Percentiles rank a stretch among this genome's conserved stretches.
These are phyloP conservation scores for Penicillium thymicola DNA, from an alignment of 2,329 filamentous ascomycete species.

Conservation along the genomic window DNA sequence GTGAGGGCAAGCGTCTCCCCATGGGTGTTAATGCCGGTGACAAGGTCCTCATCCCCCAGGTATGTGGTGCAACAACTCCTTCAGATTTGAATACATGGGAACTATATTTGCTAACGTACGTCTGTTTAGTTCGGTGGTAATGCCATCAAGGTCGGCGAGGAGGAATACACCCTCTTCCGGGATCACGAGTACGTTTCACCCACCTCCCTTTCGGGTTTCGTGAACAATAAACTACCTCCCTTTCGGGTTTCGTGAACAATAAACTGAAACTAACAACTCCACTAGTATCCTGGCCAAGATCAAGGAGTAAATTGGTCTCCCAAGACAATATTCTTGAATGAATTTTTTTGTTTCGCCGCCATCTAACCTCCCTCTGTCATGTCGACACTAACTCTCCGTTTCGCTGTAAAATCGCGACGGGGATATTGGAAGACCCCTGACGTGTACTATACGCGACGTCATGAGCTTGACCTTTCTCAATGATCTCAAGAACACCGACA, in stretches of 20 bases:
- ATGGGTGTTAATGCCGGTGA: slow-evolving; percentile 83
- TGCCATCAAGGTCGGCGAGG: slow-evolving; percentile 94
- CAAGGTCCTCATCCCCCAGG: slow-evolving; percentile 92
- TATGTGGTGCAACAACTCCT: slow-evolving; percentile 47
- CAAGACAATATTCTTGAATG: slow-evolving; percentile 8
- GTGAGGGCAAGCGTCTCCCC: slow-evolving; percentile 80
- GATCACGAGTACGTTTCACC: slow-evolving; percentile 82
- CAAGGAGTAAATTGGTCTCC: slow-evolving; percentile 69
- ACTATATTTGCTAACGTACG: slow-evolving; percentile 17
- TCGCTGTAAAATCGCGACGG: slow-evolving; percentile 18
- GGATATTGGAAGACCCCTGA: slow-evolving; percentile 10
- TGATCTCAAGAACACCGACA: slow-evolving; percentile 22
- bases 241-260: not conserved
- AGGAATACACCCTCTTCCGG: slow-evolving; percentile 93
- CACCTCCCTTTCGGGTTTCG: not conserved
- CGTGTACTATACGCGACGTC: slow-evolving; percentile 37
- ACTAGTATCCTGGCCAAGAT: slow-evolving; percentile 94
- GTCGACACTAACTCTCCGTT: not conserved
- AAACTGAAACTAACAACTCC: not conserved
- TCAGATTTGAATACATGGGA: not conserved
- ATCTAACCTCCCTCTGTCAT: slow-evolving; percentile 10
- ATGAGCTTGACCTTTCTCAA: slow-evolving; percentile 27
- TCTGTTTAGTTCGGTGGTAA: slow-evolving; percentile 76
- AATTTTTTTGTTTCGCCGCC: slow-evolving; percentile 18
- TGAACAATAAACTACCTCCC: not conserved